A percentile compares a stretch with the other conserved stretches of the same genome.
These are phyloP conservation scores for Corylus americana DNA, from an alignment of 306 rosid species.

Conservation along the genomic window DNA sequence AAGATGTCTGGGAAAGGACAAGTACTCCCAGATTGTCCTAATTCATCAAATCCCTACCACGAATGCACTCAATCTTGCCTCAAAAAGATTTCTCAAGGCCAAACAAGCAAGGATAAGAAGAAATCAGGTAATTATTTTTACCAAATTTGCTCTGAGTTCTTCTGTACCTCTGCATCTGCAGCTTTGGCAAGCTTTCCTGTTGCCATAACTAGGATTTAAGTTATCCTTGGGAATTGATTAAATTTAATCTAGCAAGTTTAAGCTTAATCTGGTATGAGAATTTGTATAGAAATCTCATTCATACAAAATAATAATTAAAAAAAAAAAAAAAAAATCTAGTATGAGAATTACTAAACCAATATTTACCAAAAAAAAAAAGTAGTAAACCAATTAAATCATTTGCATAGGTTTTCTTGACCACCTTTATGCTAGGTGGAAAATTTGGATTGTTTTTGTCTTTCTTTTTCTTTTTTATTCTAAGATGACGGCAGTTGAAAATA, in stretches of 20 bases:
- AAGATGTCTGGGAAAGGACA: conserved; percentile 64
- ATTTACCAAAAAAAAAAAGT: background rate
- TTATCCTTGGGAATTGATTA: background rate
- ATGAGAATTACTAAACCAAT: background rate
- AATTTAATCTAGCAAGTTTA: background rate
- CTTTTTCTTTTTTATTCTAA: conserved; percentile 22
- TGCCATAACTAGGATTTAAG: background rate
- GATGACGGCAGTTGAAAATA: conserved; percentile 55
- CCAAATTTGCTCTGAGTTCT: conserved; percentile 2
- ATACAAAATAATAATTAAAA: too few species aligned
- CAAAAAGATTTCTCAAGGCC: conserved; percentile 62
- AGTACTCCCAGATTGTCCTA: conserved; percentile 56
- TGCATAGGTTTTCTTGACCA: background rate
- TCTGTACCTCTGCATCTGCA: background rate
- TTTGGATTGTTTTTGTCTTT: conserved; percentile 7
- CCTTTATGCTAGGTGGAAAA: conserved; percentile 19
- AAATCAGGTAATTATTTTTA: conserved; percentile 44
- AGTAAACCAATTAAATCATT: background rate
- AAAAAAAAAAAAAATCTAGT: background rate
- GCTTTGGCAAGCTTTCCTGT: conserved; percentile 9
- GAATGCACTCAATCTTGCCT: conserved; percentile 76
- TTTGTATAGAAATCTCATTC: background rate
- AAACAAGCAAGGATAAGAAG: conserved; percentile 53
- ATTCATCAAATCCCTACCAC: conserved; percentile 83
- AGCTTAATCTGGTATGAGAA: background rate